Conservation (phyloP, 306 rosid genomes). For the Acacia acuminata region DNA sequence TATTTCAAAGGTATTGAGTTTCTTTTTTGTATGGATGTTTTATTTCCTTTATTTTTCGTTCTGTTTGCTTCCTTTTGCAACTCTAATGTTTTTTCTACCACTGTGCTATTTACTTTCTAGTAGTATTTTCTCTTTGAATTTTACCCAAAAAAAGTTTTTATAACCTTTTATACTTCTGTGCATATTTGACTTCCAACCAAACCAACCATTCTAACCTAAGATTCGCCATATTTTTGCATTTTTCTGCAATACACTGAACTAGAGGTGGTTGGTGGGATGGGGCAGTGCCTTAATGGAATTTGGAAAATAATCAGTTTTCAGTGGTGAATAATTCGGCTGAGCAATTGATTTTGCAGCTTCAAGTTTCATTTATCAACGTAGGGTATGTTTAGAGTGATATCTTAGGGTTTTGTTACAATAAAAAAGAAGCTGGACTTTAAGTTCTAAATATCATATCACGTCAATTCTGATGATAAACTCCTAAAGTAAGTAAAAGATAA, state of each 20-base stretch:
- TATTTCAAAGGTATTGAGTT: neutral
- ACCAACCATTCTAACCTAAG: neutral
- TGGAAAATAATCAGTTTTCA: conserved; percentile 1
- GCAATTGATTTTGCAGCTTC: neutral
- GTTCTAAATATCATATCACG: neutral
- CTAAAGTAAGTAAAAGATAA: neutral
- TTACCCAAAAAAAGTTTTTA: neutral
- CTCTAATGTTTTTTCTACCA: neutral
- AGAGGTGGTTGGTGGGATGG: conserved; percentile 15
- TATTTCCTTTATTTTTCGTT: neutral
- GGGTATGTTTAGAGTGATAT: neutral
- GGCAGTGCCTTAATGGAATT: neutral
- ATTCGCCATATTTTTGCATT: neutral
- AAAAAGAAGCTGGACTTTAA: no score
- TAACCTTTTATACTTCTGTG: neutral
- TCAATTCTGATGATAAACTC: neutral
- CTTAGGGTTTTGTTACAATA: neutral
- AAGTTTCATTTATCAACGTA: neutral
- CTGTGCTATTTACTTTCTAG: neutral
- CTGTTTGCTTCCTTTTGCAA: neutral
- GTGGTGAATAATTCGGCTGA: neutral
- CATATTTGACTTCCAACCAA: conserved; percentile 6
- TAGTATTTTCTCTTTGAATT: neutral
- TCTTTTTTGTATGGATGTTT: neutral
- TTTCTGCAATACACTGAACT: neutral